Evolutionary conservation across 177 flowering plant genomes (phyloP), one percentile per base, ranked within the genome.

Genomic region (Vitis hybrid): DNA sequence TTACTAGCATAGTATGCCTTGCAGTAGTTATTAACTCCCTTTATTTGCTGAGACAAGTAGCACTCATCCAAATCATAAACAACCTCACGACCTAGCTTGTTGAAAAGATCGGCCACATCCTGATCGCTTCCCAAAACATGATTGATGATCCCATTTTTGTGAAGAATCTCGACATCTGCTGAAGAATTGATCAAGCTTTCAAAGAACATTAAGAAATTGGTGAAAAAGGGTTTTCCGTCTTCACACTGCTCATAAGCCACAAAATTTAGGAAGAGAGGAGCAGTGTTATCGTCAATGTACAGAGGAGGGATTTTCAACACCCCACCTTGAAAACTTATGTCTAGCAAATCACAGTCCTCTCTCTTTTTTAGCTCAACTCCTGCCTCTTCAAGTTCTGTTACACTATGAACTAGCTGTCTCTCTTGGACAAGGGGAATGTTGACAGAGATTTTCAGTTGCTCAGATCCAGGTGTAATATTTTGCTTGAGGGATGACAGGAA

Each of bases 241-340:
- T 76, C 66, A 68, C 80, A 78, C 56, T 82, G 81, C 70, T 82
- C 85, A 13, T 67, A 79, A 12, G 81, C 80, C 10, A 82, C 72
- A 12, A 78, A 69, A 64, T 82, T 82, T 1, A 72, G 75, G 31
- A 82, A 73, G 29, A 79, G 8, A 1, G 82, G 76, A 7, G 58
- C 69, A 6, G 78, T 77, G 66, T 65, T 51, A 63, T 78, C 79
- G n/a, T 77, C 72, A 8, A 82, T 69, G 69, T 62, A 64, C 5
- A 82, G 62, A 6, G 76, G 72, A 15, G 85, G 83, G n/a, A 82
- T 75, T 19, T 77, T 4, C 4, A 79, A 29, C 3, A 64, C 49
- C 31, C 74, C 74, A 22, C 65, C 59, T 2, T 69, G 51, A 19
- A 70, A 81, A 22, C 50, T 57, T 2, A 79, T 72, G 65, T 75